Evolutionary conservation across 345 rosid genomes (phyloP), one percentile per base, ranked within the genome.

Genomic region (Dimocarpus longan): DNA sequence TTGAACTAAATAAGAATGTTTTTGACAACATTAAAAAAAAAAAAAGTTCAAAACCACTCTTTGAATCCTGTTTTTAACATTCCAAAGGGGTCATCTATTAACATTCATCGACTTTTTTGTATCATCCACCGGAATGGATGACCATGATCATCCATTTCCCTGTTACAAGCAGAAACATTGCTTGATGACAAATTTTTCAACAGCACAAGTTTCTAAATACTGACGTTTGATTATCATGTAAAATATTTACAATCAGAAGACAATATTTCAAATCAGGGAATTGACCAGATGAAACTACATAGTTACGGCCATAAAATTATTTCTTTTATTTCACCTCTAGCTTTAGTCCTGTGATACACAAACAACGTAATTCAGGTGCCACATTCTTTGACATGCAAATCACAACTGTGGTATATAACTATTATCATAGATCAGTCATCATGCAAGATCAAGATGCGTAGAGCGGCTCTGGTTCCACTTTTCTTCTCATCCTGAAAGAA

Each of bases 381-480:
- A 64, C 15, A 73, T 69, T 62, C 12, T 16, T 21, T 73, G 43
- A 26, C 19, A 67, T 21, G 57, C 68, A 68, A 16, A 63, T 37
- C 22, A 56, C 73, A 73, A 66, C 70, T 62, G 52, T 48, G 64
- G 16, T 60, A 8, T 60, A 8, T 40, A 19, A 71, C 50, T 15
- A 52, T n/a, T 43, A 56, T 63, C 64, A 48, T 21, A 28, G 22
- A 42, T 65, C 8, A 64, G 71, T 12, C 70, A 19, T 66, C 54
- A 5, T 21, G 24, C 10, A 5, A 10, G 5, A 65, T 89, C 84
- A 90, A 70, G 93, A 87, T 42, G 46, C 86, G 78, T 86, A 95
- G 13, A 93, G 90, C 76, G 98, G 97, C 87, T 92, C 91, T 0
- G 97, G 92, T 85, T 91, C 86, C 71, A 80, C 87, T 79, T 88